Base-by-base conservation (phyloP, 2,329 filamentous ascomycete genomes). In the Fonsecaea erecta region DNA sequence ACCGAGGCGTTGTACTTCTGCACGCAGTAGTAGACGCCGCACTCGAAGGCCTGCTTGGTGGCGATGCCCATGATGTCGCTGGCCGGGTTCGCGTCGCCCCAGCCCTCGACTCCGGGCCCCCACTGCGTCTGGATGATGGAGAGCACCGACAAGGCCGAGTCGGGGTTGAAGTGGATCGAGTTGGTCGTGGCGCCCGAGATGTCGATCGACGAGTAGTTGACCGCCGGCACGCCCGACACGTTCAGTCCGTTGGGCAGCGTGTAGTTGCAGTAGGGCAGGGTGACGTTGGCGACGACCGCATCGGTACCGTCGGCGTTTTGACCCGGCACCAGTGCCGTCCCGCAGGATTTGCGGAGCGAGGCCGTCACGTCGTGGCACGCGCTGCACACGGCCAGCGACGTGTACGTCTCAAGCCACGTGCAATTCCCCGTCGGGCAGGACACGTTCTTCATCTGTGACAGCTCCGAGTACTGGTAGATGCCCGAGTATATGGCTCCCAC, bases 361-460 rank as follows among this genome's bases (percentile, higher is more conserved):
- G 54, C 9, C 6, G 46, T 59, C 40, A 64, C 43, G 7, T 64
- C 48, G 54, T 58, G 34, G 53, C 62, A 64, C 24, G 52, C n/a
- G 37, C 52, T 32, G 26, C 62, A 64, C 16, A 64, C 21, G 28
- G 40, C 46, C 32, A 60, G 14, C 28, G 62, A 59, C 12, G 54
- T 64, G 30, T 64, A 64, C 48, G 55, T 51, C 26, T 59, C 30
- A 7, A 21, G 46, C 62, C 62, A 64, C 1, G 62, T 64, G 62
- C 62, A 64, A 37, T 64, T 64, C 11, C 62, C 62, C 2, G 62
- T 64, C n/a, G 54, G 32, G 46, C 62, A 64, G 11, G 62, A 51
- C 2, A 57, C 40, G 18, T 48, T 48, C 30, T 37, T 60, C 62
- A 57, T 21, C 28, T 52, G n/a, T 16, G 48, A 60, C 46, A 34